phyloP scores from a whole-genome alignment of 2,329 filamentous ascomycete genomes.

The Colletotrichum shisoi region DNA sequence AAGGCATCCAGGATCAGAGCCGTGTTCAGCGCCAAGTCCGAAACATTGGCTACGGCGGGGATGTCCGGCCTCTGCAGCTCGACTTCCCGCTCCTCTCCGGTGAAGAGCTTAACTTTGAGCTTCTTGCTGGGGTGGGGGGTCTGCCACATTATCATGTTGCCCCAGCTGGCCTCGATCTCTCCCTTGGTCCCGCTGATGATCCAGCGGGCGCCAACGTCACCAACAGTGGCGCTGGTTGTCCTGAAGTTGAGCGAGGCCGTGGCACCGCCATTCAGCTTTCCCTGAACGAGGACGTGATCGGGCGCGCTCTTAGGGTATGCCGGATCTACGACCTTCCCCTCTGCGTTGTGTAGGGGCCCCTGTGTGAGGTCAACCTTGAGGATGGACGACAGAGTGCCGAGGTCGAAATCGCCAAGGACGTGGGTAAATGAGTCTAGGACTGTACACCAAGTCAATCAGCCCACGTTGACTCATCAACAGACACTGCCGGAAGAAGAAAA shows the following conservation, averaged over 20 bases:
- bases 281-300: slow-evolving; percentile 50
- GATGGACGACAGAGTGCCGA: slow-evolving; percentile 42
- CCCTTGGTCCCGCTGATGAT: slow-evolving; percentile 50
- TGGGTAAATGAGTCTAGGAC: slow-evolving; percentile 48
- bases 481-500: no score
- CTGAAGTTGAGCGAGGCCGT: slow-evolving; percentile 45
- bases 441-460: slow-evolving; percentile 22
- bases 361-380: slow-evolving; percentile 43
- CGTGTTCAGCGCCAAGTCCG: slow-evolving; percentile 38
- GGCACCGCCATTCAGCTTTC: slow-evolving; percentile 45
- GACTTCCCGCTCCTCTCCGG: slow-evolving; percentile 24
- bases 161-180: slow-evolving; percentile 45
- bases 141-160: slow-evolving; percentile 38
- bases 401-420: slow-evolving; percentile 48
- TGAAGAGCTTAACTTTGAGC: slow-evolving; percentile 39
- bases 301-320: slow-evolving; percentile 44
- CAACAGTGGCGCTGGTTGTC: slow-evolving; percentile 39
- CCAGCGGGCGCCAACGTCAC: slow-evolving; percentile 46
- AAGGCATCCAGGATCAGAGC: slow-evolving; percentile 42
- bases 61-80: slow-evolving; percentile 34
- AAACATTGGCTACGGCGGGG: slow-evolving; percentile 28
- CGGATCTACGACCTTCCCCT: slow-evolving; percentile 41
- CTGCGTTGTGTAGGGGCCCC: slow-evolving; percentile 40
- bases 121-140: slow-evolving; percentile 23
- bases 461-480: background rate